Base-by-base conservation (phyloP, 1,284 basidiomycete genomes). In the Boletus calvinii region DNA sequence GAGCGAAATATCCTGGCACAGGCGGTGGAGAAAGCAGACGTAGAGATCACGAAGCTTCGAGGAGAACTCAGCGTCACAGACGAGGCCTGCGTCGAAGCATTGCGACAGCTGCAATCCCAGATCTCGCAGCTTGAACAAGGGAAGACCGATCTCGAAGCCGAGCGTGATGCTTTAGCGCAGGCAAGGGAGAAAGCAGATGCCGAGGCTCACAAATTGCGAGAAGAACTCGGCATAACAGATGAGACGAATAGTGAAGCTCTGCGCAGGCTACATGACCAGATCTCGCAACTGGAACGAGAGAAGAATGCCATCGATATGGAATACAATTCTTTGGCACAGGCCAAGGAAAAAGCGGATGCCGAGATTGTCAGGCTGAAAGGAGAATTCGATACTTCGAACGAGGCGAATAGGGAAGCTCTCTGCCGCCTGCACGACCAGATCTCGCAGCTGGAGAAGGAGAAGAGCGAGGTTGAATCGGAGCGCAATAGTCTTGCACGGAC, bases 81-180 rank as follows among this genome's bases (percentile, higher is more conserved):
- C 18, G 41, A 48, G 18, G 41, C 44, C 3, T 40, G 26, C 18
- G n/a, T 5, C 10, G 50, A 54, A 30, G 40, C 38, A 12, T 9
- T 53, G 20, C 51, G 35, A 5, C 31, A 38, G 0, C 40, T 54
- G 9, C 50, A 42, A 0, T 13, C 15, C 17, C 53, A 54, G 32
- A 38, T 55, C 4, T 75, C 76, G 6, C 72, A 72, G 22, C 70
- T 87, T 34, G 83, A 87, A 63, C 72, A 24, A 11, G 46, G 44
- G n/a, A 53, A 34, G 29, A 29, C 7, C 3, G 17, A 50, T 29
- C 22, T 50, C 13, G 20, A 26, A 74, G 36, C 84, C 83, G 72
- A 81, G 77, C 31, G 47, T 11, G 40, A 46, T 30, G 13, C 38
- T 17, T 0, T 48, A 7, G 46, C 43, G 6, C 54, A 35, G 31